Evolutionary conservation across 2,329 filamentous ascomycete genomes (phyloP), one percentile per base, ranked within the genome.

Genomic region (Ustilaginoidea virens): DNA sequence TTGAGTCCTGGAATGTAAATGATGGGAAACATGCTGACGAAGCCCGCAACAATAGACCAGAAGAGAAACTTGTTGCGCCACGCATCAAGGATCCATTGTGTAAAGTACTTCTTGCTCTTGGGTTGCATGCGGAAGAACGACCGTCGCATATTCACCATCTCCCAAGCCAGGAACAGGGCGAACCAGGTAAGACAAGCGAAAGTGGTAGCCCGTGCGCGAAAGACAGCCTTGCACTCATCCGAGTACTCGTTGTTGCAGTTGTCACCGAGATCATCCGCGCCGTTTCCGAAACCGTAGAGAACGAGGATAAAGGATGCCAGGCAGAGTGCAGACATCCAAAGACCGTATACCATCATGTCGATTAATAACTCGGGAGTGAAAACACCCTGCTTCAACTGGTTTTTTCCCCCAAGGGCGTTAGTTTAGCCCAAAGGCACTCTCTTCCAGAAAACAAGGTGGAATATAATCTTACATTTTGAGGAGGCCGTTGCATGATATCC

Each of bases 141-240:
- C 28, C 73, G 66, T 16, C 77, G 69, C 56, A 78, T 64, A 37
- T 78, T 63, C 34, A 80, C 60, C 65, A 80, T 76, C 43, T 82
- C 75, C 78, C 77, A 82, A 0, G 77, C 78, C 7, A 80, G 62
- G 56, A 82, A 79, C 15, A 81, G 63, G 0, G 75, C 74, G 33
- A 74, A 76, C 76, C 76, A 82, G 2, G 77, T 81, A 31, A 82
- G 56, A 37, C 68, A 76, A 12, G 74, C 74, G 45, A 82, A 82
- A 5, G 71, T 76, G 1, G 77, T 80, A 0, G 74, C 74, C 5
- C 78, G 72, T 1, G 76, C 77, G 11, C 72, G 69, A 60, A 74
- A 80, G 5, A 78, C 69, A 0, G 63, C 60, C 23, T 67, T 60
- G 44, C 74, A 80, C 5, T 47, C 47, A 0, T 52, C 41, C 9